Evolutionary conservation across 306 rosid species (phyloP).

Genomic region (Canavalia ensiformis): DNA sequence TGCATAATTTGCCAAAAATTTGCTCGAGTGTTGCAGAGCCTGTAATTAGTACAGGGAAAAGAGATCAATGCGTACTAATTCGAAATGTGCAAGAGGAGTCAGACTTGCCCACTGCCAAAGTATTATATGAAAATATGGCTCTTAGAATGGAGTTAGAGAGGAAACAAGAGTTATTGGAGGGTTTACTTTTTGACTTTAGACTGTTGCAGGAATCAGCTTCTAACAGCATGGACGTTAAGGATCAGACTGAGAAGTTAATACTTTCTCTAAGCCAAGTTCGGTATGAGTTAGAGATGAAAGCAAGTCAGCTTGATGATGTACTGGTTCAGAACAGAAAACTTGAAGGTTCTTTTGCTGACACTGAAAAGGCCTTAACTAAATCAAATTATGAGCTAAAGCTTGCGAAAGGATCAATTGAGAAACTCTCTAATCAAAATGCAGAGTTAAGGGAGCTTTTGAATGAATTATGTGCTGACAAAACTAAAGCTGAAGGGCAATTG

Average conservation of each 20-base stretch:
- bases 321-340: constrained; percentile 65
- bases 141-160: constrained; percentile 77
- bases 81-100: constrained; percentile 54
- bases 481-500: constrained; percentile 72
- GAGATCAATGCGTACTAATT: constrained; percentile 44
- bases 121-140: constrained; percentile 62
- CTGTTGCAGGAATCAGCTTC: constrained; percentile 92
- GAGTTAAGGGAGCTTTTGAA: constrained; percentile 74
- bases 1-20: constrained; percentile 43
- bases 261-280: constrained; percentile 68
- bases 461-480: constrained; percentile 65
- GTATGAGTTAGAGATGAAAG: constrained; percentile 72
- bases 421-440: constrained; percentile 65
- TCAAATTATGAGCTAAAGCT: constrained; percentile 73
- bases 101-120: constrained; percentile 53
- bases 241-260: constrained; percentile 75
- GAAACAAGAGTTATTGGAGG: constrained; percentile 82
- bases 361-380: constrained; percentile 65
- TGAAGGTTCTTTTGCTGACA: constrained; percentile 65
- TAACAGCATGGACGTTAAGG: constrained; percentile 75
- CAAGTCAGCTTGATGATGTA: constrained; percentile 70
- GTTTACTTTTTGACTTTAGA: constrained; percentile 89
- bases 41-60: constrained; percentile 38
- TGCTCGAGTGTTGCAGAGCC: constrained; percentile 50
- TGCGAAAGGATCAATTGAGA: constrained; percentile 64